These are phyloP conservation scores for Ochetophila trinervis DNA, from an alignment of 306 rosid genomes.

Conservation along the genomic window DNA sequence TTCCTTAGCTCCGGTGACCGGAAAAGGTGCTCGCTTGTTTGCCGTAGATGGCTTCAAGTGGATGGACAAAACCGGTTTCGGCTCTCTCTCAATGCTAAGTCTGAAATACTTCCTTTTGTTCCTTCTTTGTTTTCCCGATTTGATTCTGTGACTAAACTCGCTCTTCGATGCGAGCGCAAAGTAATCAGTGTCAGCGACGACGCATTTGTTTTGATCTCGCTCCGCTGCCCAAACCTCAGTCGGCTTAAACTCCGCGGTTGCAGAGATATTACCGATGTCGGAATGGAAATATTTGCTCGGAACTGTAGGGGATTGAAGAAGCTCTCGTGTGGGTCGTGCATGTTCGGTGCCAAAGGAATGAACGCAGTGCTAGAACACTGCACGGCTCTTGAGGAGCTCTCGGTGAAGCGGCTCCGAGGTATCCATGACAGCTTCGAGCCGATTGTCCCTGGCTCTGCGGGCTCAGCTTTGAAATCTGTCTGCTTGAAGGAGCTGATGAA, in stretches of 20 bases:
- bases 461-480: constrained; percentile 56
- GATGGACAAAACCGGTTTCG: constrained; percentile 67
- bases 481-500: constrained; percentile 59
- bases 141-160: constrained; percentile 66
- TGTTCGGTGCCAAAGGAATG: constrained; percentile 60
- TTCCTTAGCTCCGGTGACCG: constrained; percentile 54
- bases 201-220: constrained; percentile 50
- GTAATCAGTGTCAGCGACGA: constrained; percentile 60
- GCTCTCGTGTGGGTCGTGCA: constrained; percentile 64
- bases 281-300: constrained; percentile 52
- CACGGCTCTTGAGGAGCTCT: constrained; percentile 58
- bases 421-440: constrained; percentile 38
- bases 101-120: constrained; percentile 39
- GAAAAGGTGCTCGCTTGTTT: constrained; percentile 58
- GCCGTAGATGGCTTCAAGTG: constrained; percentile 55
- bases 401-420: constrained; percentile 73
- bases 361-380: constrained; percentile 54
- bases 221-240: constrained; percentile 54
- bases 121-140: constrained; percentile 59
- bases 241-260: constrained; percentile 78
- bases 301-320: constrained; percentile 64
- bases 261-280: constrained; percentile 52
- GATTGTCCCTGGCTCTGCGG: constrained; percentile 37
- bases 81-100: constrained; percentile 49
- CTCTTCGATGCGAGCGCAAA: constrained; percentile 70